Evolutionary conservation across 176 grass and related monocot genomes (phyloP).

Genomic region (Cenchrus purpureus): DNA sequence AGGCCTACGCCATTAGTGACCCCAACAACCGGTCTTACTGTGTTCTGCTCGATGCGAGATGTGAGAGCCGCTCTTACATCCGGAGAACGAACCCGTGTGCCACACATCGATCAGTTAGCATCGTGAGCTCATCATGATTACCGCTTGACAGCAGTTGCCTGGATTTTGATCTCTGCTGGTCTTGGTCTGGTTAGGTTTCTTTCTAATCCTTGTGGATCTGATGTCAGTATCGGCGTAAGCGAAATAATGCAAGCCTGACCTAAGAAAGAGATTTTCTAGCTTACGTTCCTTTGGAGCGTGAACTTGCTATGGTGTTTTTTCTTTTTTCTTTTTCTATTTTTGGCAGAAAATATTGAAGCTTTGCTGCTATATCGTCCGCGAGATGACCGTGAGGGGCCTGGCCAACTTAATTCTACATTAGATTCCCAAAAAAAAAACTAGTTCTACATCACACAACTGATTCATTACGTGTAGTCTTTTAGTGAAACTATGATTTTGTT

Average conservation of each 20-base stretch:
- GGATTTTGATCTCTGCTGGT: neutral
- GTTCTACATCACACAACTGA: neutral
- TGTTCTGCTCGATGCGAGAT: neutral
- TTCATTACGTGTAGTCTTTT: neutral
- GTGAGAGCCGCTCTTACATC: constrained; percentile 11
- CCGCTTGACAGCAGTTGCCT: neutral
- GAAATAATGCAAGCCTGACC: neutral
- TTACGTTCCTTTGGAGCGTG: neutral
- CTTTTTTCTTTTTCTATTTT: too few species aligned
- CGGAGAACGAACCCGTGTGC: neutral
- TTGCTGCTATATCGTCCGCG: too few species aligned
- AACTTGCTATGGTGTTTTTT: neutral
- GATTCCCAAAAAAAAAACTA: too few species aligned
- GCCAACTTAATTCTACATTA: too few species aligned
- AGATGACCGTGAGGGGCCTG: neutral
- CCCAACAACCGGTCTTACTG: constrained; percentile 31
- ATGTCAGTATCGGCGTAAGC: constrained; percentile 15
- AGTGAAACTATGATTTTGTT: neutral
- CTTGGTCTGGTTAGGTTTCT: neutral
- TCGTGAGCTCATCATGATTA: neutral
- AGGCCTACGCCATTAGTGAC: constrained; percentile 29
- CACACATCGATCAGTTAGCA: neutral
- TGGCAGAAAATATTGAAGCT: too few species aligned
- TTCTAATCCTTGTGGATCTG: neutral
- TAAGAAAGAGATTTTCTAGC: neutral